phyloP scores from a whole-genome alignment of 2,329 filamentous ascomycete species.

The Aplosporella prunicola region DNA sequence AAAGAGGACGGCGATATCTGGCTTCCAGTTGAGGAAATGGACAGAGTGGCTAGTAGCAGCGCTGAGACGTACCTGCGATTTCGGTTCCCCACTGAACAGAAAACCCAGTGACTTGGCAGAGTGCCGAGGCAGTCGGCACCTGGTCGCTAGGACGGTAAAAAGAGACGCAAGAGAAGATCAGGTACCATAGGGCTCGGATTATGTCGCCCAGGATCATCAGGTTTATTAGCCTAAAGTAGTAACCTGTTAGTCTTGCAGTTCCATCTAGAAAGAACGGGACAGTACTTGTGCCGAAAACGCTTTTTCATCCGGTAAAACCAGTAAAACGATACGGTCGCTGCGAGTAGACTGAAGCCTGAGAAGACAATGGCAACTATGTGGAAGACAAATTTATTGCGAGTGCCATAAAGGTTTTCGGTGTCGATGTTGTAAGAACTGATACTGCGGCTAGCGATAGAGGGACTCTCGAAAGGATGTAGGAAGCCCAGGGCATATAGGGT shows the following conservation, averaged over 20 bases:
- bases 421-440: background rate
- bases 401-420: conserved; percentile 12
- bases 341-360: conserved; percentile 48
- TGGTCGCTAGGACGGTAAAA: conserved; percentile 44
- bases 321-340: conserved; percentile 51
- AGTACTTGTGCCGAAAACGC: conserved; percentile 64
- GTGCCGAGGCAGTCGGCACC: conserved; percentile 37
- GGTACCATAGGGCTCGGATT: conserved; percentile 59
- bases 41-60: conserved; percentile 3
- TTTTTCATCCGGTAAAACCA: conserved; percentile 68
- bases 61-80: conserved; percentile 47
- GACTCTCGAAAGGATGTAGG: background rate
- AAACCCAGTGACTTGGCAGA: conserved; percentile 63
- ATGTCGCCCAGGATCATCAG: conserved; percentile 63
- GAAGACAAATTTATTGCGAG: conserved; percentile 20
- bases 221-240: conserved; percentile 54
- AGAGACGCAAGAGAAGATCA: conserved; percentile 54
- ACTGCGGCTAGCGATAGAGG: background rate
- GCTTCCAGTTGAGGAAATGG: conserved; percentile 1
- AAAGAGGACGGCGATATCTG: conserved; percentile 59
- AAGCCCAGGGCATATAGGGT: background rate
- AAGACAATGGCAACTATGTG: conserved; percentile 17
- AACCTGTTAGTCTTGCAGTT: background rate
- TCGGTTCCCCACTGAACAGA: conserved; percentile 58
- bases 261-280: background rate